Conservation (phyloP, 148 eudicot species). For the Amaranthus palmeri region DNA sequence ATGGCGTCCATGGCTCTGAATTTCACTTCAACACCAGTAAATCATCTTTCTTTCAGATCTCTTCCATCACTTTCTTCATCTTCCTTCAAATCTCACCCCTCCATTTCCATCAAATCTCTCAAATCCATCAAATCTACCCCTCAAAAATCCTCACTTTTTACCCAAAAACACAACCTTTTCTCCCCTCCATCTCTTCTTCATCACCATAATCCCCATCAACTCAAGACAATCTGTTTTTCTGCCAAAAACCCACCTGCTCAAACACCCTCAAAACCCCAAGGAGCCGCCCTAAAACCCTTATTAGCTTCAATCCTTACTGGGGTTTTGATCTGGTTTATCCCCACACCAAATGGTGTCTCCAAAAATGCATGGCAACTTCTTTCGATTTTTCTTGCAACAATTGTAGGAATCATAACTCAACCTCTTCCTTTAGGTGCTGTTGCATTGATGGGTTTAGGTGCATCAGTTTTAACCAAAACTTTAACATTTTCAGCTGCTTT, state of each 20-base stretch:
- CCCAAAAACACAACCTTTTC: constrained; percentile 10
- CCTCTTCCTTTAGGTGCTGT: constrained; percentile 92
- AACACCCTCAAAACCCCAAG: constrained; percentile 37
- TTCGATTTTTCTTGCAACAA: constrained; percentile 74
- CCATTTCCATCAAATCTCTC: constrained; percentile 19
- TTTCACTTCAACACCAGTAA: constrained; percentile 24
- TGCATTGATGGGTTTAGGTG: constrained; percentile 74
- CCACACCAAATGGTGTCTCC: constrained; percentile 66
- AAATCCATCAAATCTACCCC: constrained; percentile 15
- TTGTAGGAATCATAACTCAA: constrained; percentile 84
- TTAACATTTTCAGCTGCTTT: constrained; percentile 84
- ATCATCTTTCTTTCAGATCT: constrained; percentile 36
- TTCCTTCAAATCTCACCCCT: constrained; percentile 20
- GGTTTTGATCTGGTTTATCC: constrained; percentile 65
- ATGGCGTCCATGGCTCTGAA: constrained; percentile 67
- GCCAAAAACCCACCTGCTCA: constrained; percentile 9
- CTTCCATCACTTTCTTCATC: constrained; percentile 10
- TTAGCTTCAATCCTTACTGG: constrained; percentile 69
- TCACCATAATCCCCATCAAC: constrained; percentile 25
- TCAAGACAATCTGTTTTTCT: too few species aligned
- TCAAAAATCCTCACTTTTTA: constrained; percentile 7
- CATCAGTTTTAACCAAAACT: constrained; percentile 77
- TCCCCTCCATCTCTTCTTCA: background rate
- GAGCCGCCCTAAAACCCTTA: constrained; percentile 64
- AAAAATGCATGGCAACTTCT: constrained; percentile 73